phyloP scores from a whole-genome alignment of 2,329 filamentous ascomycete species.

The Corinectria fuckeliana region DNA sequence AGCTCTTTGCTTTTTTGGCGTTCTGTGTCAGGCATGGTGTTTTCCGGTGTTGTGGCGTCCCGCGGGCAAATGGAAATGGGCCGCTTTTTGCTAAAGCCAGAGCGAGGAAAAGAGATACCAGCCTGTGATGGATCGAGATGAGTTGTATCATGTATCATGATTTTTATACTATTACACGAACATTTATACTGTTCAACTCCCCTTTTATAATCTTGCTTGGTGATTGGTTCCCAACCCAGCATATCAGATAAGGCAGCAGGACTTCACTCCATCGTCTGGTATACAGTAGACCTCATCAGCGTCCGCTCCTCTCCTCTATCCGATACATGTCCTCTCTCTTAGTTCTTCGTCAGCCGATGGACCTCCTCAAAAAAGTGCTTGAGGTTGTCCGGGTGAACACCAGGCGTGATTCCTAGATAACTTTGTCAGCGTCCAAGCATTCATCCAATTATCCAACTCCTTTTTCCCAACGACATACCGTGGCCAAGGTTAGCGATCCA shows the following conservation, averaged over 20 bases:
- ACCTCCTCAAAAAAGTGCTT: conserved; percentile 95
- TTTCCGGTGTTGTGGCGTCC: conserved; percentile 30
- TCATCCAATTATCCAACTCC: not conserved
- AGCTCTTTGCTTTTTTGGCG: not conserved
- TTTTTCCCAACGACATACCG: conserved; percentile 61
- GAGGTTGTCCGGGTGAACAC: conserved; percentile 91
- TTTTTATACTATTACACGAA: conserved; percentile 31
- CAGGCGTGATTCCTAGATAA: conserved; percentile 81
- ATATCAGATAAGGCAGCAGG: conserved; percentile 11
- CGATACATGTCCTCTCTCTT: not conserved
- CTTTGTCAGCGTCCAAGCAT: conserved; percentile 17
- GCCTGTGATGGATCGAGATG: conserved; percentile 16
- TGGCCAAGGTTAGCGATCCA: conserved; percentile 99
- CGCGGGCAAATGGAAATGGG: conserved; percentile 12
- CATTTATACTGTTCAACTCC: conserved; percentile 18
- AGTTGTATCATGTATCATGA: conserved; percentile 22
- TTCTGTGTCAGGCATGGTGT: conserved; percentile 34
- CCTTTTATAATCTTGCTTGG: conserved; percentile 6
- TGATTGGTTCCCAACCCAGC: conserved; percentile 8
- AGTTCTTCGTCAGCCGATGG: conserved; percentile 68
- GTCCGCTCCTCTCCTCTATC: not conserved
- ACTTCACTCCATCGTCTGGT: conserved; percentile 2
- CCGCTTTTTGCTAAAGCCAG: conserved; percentile 10
- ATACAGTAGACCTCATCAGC: not conserved
- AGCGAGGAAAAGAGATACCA: conserved; percentile 33